Evolutionary conservation across 345 rosid species (phyloP).

Genomic region (Raphanus raphanistrum): DNA sequence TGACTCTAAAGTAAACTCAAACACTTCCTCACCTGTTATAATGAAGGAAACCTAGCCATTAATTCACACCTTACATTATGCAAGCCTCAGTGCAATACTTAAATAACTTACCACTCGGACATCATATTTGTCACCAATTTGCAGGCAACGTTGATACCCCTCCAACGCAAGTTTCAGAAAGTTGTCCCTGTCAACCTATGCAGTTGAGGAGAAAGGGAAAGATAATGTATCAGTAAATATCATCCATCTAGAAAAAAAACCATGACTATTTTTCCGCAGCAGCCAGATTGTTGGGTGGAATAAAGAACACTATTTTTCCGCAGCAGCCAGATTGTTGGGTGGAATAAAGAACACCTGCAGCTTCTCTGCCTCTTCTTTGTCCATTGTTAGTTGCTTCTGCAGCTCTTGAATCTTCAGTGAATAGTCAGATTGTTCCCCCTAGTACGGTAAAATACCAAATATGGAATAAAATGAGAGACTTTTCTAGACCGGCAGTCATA

Average conservation of each 20-base stretch:
- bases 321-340: slow-evolving; percentile 13
- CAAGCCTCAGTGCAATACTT: slow-evolving; percentile 1
- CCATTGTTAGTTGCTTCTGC: slow-evolving; percentile 84
- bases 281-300: slow-evolving; percentile 14
- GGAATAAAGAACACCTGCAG: slow-evolving; percentile 53
- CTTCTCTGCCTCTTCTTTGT: slow-evolving; percentile 83
- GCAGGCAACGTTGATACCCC: slow-evolving; percentile 84
- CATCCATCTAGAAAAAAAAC: slow-evolving; percentile 6
- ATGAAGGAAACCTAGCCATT: slow-evolving; percentile 3
- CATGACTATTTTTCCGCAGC: slow-evolving; percentile 1
- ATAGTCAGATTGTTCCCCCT: slow-evolving; percentile 84
- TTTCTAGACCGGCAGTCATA: slow-evolving; percentile 1
- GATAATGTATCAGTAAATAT: slow-evolving; percentile 23
- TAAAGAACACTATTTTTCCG: background rate
- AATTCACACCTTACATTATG: slow-evolving; percentile 1
- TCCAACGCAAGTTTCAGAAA: slow-evolving; percentile 88
- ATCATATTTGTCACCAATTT: slow-evolving; percentile 87
- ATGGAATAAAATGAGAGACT: slow-evolving; percentile 1
- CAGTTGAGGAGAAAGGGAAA: slow-evolving; percentile 6
- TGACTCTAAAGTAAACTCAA: slow-evolving; percentile 2
- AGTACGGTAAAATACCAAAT: slow-evolving; percentile 26
- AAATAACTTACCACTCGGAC: slow-evolving; percentile 78
- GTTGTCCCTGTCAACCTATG: slow-evolving; percentile 87
- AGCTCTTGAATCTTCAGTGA: slow-evolving; percentile 78
- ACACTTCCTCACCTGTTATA: slow-evolving; percentile 12